Conservation (phyloP, 2,329 filamentous ascomycete genomes). For the Fusarium tjaetaba region DNA sequence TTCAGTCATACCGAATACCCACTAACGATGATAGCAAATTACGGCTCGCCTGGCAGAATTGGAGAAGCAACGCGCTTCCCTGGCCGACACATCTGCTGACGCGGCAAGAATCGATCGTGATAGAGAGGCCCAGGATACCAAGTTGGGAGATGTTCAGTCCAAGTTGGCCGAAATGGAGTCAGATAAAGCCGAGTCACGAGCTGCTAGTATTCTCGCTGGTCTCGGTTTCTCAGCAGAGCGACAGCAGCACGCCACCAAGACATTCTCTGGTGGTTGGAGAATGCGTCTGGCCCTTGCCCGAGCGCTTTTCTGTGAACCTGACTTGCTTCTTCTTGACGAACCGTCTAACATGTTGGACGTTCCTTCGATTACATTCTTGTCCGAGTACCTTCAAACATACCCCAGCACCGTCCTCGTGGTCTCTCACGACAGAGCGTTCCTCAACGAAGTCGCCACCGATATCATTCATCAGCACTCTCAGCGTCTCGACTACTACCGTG, state of each 20-base stretch:
- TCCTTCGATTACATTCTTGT: constrained; percentile 98
- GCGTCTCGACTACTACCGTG: constrained; percentile 97
- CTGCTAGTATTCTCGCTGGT: constrained; percentile 95
- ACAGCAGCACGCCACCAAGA: constrained; percentile 93
- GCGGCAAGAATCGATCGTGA: constrained; percentile 86
- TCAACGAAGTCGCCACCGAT: constrained; percentile 99
- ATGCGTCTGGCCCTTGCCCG: constrained; percentile 96
- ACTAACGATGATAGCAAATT: constrained; percentile 71
- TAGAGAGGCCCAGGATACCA: constrained; percentile 88
- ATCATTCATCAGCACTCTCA: constrained; percentile 99
- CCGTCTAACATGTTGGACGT: constrained; percentile 99
- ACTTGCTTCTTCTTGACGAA: constrained; percentile 95
- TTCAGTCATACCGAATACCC: neutral
- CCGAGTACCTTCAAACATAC: constrained; percentile 93
- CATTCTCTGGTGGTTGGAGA: constrained; percentile 99
- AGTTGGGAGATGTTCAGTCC: constrained; percentile 87
- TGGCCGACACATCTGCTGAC: constrained; percentile 93
- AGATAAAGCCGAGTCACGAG: constrained; percentile 95
- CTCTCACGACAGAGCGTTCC: constrained; percentile 97
- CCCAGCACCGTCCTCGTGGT: constrained; percentile 96
- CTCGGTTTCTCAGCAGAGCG: constrained; percentile 94
- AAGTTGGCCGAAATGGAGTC: constrained; percentile 99
- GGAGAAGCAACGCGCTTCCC: constrained; percentile 77
- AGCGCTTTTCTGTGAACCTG: constrained; percentile 97
- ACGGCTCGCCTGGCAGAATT: constrained; percentile 77